Percentiles rank a stretch among this genome's conserved stretches.
phyloP scores from a whole-genome alignment of 805 yeast genomes.

The Saccharomycopsis sp. region DNA sequence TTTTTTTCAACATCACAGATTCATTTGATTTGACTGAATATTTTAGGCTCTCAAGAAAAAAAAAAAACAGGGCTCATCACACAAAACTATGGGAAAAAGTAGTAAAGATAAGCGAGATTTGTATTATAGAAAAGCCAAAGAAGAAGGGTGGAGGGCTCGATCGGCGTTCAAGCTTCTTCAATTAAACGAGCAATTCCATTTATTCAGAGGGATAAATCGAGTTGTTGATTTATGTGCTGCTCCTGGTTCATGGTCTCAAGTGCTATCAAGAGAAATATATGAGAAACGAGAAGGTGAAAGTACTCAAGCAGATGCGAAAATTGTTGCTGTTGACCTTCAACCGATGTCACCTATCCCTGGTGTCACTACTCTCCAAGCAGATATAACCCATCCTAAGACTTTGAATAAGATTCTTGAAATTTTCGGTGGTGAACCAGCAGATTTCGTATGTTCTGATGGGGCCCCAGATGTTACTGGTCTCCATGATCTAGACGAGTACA shows the following conservation, averaged over 20 bases:
- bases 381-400: constrained; percentile 93
- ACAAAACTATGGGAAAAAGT: constrained; percentile 71
- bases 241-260: constrained; percentile 98
- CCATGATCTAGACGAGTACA: constrained; percentile 94
- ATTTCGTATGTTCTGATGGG: constrained; percentile 94
- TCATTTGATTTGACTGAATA: background rate
- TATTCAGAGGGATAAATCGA: constrained; percentile 60
- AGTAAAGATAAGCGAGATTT: constrained; percentile 92
- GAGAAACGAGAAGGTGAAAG: constrained; percentile 32
- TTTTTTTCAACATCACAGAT: background rate
- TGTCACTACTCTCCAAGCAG: constrained; percentile 89
- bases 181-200: constrained; percentile 81
- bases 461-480: constrained; percentile 98
- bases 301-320: constrained; percentile 37
- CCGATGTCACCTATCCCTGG: constrained; percentile 97
- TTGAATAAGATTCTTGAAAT: constrained; percentile 64
- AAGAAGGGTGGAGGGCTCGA: constrained; percentile 96
- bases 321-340: constrained; percentile 92
- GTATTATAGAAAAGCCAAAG: constrained; percentile 90
- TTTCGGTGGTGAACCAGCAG: constrained; percentile 91
- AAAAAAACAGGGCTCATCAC: background rate
- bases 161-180: constrained; percentile 93
- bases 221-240: constrained; percentile 98
- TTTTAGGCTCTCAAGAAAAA: background rate
- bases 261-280: constrained; percentile 63